Base-by-base conservation (phyloP, 768 basidiomycete genomes). In the Leccinum imitatum region DNA sequence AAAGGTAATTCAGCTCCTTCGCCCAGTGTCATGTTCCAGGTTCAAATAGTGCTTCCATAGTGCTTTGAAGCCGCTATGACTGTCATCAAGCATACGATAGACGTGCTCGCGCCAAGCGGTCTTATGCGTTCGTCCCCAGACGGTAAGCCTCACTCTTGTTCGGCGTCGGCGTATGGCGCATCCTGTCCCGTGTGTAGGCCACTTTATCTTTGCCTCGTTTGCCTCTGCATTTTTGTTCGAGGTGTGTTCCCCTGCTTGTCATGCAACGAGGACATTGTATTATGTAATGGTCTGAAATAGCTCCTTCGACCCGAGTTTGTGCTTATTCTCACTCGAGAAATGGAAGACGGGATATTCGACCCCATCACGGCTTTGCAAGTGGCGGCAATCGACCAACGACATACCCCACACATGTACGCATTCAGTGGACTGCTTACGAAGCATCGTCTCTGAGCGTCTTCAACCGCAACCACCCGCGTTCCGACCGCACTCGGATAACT, bases 221-320 rank as follows among this genome's bases (percentile, higher is more conserved):
- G 90, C 91, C 1, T 90, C 88, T 25, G 91, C 90, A 0, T 93
- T 92, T 76, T 76, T 93, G 56, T 82, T 92, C 63, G 92, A 91
- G 81, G 89, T 89, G 53, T 10, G 76, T 70, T 50, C 5, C 1
- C 46, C 8, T 27, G 9, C 15, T 5, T 19, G 8, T 41, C 21
- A 19, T 31, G 35, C 27, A 17, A 14, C 9, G 41, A 25, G 3
- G 17, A 11, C 6, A 14, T 10, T 23, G 23, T 57, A 13, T 48
- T 48, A 5, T 23, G 23, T 23, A 48, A 55, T 46, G 31, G 9
- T 37, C 56, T 19, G 30, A 39, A 41, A 59, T 58, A 90, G 87
- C 78, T 91, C 31, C 80, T 93, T 31, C 84, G 86, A 50, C 89
- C 89, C 0, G 89, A 91, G 63, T 89, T 91, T 68, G 79, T 82